Evolutionary conservation across 345 rosid species (phyloP), one percentile per base, ranked within the genome.

Genomic region (Clarkia xantiana): DNA sequence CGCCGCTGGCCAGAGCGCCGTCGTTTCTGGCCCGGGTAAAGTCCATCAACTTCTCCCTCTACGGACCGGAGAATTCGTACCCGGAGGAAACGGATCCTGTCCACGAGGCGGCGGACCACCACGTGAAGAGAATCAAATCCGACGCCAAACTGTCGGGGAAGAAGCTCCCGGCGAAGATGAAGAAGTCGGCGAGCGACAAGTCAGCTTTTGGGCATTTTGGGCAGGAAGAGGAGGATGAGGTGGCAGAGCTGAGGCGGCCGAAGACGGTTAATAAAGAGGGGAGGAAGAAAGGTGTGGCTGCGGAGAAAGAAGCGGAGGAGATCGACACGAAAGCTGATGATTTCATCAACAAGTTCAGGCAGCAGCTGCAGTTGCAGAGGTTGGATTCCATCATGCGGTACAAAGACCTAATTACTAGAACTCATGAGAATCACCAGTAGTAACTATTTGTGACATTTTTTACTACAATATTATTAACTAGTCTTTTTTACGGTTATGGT

Each of bases 171-270:
- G 44, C 52, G 56, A 74, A 60, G 60, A 69, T 89, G 82, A 82
- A 70, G 65, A 89, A 77, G 64, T 80, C 87, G 1, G 81, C 76
- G 2, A 85, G 95, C 66, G 81, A 73, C 62, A 78, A 64, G 55
- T 53, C 62, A 15, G 59, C 22, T 51, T 10, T 10, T 47, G 41
- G 45, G 39, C 62, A 40, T 40, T 42, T 8, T 18, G 17, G 11
- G 13, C 38, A 47, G 11, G 51, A 47, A 38, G 60, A 22, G 47
- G 68, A 48, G 45, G 54, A 55, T 25, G 61, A 43, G 38, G 55
- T 19, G 0, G 12, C 12, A 57, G 77, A 69, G 39, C 41, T 6
- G 23, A 57, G 48, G 23, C 45, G 57, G 57, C 58, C 58, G 14
- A 0, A 6, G 17, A 46, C 49, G 7, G 36, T 48, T n/a, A 15